Base-by-base conservation (phyloP, 345 rosid species). In the Cardamine chenopodiifolia region DNA sequence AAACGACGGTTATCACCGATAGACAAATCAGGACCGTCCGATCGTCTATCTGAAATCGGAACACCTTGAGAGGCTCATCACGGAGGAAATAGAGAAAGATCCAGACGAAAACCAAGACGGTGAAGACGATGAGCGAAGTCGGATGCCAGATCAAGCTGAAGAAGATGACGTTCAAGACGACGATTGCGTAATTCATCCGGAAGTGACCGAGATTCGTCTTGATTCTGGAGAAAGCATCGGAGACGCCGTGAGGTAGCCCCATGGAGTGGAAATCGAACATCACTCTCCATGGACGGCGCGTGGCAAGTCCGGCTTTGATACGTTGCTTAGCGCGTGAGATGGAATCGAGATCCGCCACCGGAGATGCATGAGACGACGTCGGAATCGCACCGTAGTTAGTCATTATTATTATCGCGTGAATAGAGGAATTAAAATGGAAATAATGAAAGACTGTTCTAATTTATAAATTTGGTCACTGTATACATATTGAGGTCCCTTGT, bases 321-420 rank as follows among this genome's bases (percentile, higher is more conserved):
- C 88, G 86, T 22, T 80, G 82, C 65, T 88, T 88, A 47, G 94
- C 86, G 57, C 88, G 86, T 66, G 94, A 82, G 44, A 91, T 58
- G 73, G 71, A 87, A 4, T 86, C 89, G 11, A 76, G 79, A 60
- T 83, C 88, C 2, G 75, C 4, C 52, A 62, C 18, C 57, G 75
- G 62, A 0, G 76, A 78, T 1, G 86, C 62, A 1, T 87, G 57
- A n/a, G 98, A 71, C 59, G 96, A 82, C 66, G 92, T 82, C 10
- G 96, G 94, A 45, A 93, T 93, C 22, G 97, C 80, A 73, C 92
- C 94, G 85, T 93, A 93, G 53, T 60, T 78, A 9, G 96, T 76
- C 97, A 89, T 91, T 25, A 12, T 32, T 56, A 12, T 1, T 66
- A 32, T n/a, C 22, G 4, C 8, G 40, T 31, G 71, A 42, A 56